Evolutionary conservation across 495 filamentous ascomycete genomes (phyloP).

Genomic region (Penicillium maclennaniae): DNA sequence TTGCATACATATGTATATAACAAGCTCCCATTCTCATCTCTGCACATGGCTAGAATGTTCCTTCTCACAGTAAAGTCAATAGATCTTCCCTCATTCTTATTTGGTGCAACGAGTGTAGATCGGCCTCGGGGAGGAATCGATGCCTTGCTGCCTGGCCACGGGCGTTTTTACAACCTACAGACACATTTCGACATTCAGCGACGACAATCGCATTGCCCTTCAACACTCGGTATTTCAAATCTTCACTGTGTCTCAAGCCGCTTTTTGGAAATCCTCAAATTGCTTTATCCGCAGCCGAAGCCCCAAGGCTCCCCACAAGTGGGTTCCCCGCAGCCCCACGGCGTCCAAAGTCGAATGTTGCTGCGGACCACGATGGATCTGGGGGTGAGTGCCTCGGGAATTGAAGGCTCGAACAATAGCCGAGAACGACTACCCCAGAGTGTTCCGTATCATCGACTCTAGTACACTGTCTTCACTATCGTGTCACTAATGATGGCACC

Average conservation of each 20-base stretch:
- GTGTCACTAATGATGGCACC: conserved; percentile 21
- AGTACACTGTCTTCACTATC: background rate
- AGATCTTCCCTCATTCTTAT: background rate
- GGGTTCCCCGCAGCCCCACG: conserved; percentile 30
- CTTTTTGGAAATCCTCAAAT: background rate
- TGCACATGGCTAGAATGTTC: background rate
- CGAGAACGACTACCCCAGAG: background rate
- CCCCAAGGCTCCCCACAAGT: conserved; percentile 8
- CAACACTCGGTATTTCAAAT: background rate
- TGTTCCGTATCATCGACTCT: background rate
- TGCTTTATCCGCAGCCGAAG: background rate
- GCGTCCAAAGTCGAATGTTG: background rate
- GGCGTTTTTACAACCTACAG: background rate
- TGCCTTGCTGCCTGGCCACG: background rate
- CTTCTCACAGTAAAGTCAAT: too few species aligned
- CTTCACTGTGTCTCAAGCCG: background rate
- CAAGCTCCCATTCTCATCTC: background rate
- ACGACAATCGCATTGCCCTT: background rate
- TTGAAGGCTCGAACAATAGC: conserved; percentile 10
- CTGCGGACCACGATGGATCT: background rate
- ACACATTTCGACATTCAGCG: background rate
- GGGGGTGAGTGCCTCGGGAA: conserved; percentile 11
- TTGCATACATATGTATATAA: background rate
- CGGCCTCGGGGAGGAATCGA: background rate
- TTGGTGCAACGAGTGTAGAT: background rate